Evolutionary conservation across 1,284 basidiomycete species (phyloP).

Genomic region (Ceratobasidium sp.): DNA sequence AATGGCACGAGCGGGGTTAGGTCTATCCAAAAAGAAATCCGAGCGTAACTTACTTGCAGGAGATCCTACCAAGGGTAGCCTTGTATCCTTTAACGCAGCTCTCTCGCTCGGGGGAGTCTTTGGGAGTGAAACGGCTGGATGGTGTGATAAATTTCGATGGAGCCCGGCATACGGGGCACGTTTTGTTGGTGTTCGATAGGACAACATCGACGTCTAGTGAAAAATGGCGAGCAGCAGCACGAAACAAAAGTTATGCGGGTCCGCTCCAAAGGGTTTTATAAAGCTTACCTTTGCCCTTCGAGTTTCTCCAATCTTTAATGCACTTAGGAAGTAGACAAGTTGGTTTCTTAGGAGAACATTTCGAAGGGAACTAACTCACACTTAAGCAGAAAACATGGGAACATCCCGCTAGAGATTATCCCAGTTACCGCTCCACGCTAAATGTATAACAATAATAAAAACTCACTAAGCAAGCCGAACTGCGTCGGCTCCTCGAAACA

Average conservation of each 20-base stretch:
- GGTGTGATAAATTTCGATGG: conserved; percentile 48
- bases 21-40: background rate
- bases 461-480: conserved; percentile 49
- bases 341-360: background rate
- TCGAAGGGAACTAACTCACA: conserved; percentile 16
- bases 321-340: conserved; percentile 36
- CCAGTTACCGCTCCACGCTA: background rate
- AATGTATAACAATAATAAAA: background rate
- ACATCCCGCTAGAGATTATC: conserved; percentile 45
- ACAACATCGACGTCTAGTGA: conserved; percentile 42
- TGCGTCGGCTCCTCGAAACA: conserved; percentile 48
- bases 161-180: conserved; percentile 48
- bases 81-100: conserved; percentile 48
- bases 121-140: conserved; percentile 46
- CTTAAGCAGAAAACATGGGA: conserved; percentile 49
- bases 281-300: conserved; percentile 26
- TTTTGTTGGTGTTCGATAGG: conserved; percentile 48
- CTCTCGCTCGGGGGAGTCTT: conserved; percentile 46
- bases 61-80: conserved; percentile 43
- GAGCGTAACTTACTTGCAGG: conserved; percentile 47
- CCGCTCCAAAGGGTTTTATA: background rate
- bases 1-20: background rate
- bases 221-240: background rate
- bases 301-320: conserved; percentile 47
- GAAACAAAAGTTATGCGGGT: background rate